phyloP scores from a whole-genome alignment of 805 yeast species.

The Zygosaccharomyces siamensis region DNA sequence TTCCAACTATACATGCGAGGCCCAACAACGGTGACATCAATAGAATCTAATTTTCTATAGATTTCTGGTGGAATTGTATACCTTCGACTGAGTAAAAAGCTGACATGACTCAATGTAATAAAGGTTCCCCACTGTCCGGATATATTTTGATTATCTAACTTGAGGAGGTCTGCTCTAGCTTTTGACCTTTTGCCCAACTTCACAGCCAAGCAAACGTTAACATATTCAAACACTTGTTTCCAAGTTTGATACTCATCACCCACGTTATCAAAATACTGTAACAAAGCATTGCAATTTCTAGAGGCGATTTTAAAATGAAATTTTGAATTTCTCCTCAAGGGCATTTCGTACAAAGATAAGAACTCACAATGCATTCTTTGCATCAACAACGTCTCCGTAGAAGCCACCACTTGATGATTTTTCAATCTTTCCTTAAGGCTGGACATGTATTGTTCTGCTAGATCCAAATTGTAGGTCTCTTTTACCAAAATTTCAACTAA shows the following conservation, averaged over 20 bases:
- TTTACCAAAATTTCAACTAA: conserved; percentile 27
- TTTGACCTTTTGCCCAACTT: conserved; percentile 12
- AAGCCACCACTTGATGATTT: conserved; percentile 15
- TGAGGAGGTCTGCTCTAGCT: conserved; percentile 11
- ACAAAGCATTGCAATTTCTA: conserved; percentile 21
- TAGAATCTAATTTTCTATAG: not conserved
- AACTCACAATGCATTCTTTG: conserved; percentile 25
- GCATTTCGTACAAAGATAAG: conserved; percentile 19
- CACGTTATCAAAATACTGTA: conserved; percentile 12
- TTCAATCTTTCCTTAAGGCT: conserved; percentile 24
- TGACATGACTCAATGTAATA: conserved; percentile 14
- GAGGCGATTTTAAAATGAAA: conserved; percentile 25
- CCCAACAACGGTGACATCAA: conserved; percentile 9
- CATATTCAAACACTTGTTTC: conserved; percentile 20
- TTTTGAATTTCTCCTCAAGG: conserved; percentile 14
- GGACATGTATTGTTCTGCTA: conserved; percentile 29
- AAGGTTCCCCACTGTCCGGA: conserved; percentile 18
- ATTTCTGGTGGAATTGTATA: conserved; percentile 12
- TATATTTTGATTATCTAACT: conserved; percentile 1
- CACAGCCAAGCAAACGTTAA: conserved; percentile 13
- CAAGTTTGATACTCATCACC: conserved; percentile 9
- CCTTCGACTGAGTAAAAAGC: conserved; percentile 20
- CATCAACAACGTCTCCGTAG: conserved; percentile 9
- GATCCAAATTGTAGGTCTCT: conserved; percentile 29
- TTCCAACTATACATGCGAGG: conserved; percentile 26